Evolutionary conservation across 768 basidiomycete genomes (phyloP).

Genomic region (Suillus plorans): DNA sequence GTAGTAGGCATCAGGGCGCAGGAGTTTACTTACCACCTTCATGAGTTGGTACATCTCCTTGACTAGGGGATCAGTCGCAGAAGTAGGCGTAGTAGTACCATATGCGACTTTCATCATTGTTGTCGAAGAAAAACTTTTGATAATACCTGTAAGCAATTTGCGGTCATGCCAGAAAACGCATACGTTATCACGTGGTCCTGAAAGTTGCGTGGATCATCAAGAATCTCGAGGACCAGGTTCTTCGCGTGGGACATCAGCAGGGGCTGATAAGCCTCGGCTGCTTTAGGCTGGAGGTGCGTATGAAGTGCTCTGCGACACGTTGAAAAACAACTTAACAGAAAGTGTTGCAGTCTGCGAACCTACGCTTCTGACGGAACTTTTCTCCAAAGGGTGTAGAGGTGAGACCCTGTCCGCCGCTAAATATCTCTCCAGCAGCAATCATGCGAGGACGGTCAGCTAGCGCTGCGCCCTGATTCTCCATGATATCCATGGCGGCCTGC

Average conservation of each 20-base stretch:
- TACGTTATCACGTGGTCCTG: neutral
- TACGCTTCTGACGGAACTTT: neutral
- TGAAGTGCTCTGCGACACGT: neutral
- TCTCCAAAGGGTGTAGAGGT: neutral
- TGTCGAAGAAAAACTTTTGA: neutral
- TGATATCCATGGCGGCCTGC: neutral
- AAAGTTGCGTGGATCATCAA: neutral
- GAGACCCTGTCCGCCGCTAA: neutral
- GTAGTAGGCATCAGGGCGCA: neutral
- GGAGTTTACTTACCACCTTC: constrained; percentile 14
- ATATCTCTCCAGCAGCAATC: neutral
- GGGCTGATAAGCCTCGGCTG: neutral
- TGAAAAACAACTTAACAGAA: neutral
- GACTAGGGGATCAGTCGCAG: neutral
- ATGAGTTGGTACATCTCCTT: neutral
- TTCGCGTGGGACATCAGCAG: neutral
- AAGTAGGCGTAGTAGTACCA: neutral
- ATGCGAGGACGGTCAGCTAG: neutral
- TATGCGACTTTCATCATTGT: neutral
- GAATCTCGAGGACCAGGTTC: neutral
- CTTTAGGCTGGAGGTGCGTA: neutral
- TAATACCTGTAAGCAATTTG: neutral
- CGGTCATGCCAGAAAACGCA: neutral
- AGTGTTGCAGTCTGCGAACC: neutral
- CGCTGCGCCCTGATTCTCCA: neutral